Evolutionary conservation across 2,329 filamentous ascomycete genomes (phyloP).

Genomic region (Aspergillus phoenicis): DNA sequence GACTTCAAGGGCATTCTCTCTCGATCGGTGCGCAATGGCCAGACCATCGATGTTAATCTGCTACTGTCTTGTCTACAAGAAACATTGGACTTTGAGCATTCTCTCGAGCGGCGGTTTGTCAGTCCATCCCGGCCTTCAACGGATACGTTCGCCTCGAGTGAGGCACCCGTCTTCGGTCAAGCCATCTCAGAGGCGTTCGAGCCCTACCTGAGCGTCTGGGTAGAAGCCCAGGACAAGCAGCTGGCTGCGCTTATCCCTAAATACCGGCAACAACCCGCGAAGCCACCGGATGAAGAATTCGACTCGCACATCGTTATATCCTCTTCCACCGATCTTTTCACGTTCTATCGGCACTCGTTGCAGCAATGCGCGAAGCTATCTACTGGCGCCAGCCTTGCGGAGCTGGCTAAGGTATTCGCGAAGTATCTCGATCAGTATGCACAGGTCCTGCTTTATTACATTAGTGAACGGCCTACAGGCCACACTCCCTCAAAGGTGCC

Average conservation of each 20-base stretch:
- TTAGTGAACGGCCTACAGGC: conserved; percentile 61
- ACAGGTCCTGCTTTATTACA: conserved; percentile 78
- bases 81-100: conserved; percentile 95
- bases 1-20: conserved; percentile 94
- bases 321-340: conserved; percentile 94
- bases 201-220: conserved; percentile 94
- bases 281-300: conserved; percentile 87
- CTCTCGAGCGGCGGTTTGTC: conserved; percentile 79
- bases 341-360: conserved; percentile 90
- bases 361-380: conserved; percentile 96
- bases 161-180: conserved; percentile 77
- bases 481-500: conserved; percentile 56
- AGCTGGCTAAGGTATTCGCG: conserved; percentile 80
- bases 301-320: conserved; percentile 84
- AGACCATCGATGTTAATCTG: conserved; percentile 84
- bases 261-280: conserved; percentile 79
- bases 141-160: conserved; percentile 83
- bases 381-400: conserved; percentile 81
- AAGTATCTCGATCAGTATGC: conserved; percentile 96
- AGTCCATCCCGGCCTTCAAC: conserved; percentile 73
- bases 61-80: conserved; percentile 88
- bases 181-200: conserved; percentile 96
- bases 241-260: conserved; percentile 81
- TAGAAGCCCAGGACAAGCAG: conserved; percentile 91
- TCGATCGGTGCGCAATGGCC: conserved; percentile 78